Base-by-base conservation (phyloP, 768 basidiomycete species). In the Leccinum subtestaceum region DNA sequence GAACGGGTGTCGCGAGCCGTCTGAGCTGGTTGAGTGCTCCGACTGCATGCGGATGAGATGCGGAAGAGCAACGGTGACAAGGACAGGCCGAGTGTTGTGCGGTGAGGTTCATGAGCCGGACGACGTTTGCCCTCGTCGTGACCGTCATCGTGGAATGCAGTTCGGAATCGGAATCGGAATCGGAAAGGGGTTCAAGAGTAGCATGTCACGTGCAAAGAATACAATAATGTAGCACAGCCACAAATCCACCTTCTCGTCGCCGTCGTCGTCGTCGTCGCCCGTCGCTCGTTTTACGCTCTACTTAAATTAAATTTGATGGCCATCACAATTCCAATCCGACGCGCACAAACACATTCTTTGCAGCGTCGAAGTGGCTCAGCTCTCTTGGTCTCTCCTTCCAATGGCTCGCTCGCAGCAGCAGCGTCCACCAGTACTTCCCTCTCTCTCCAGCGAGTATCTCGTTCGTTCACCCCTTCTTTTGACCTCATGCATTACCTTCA, bases 81-180 rank as follows among this genome's bases (percentile, higher is more conserved):
- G 92, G 92, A 66, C 92, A 94, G 4, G 78, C 72, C 6, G 85
- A 80, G 63, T 90, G 85, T 70, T 91, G 88, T 3, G 87, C 83
- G 7, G 88, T 83, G 52, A 70, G 65, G 65, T 83, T 84, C 60
- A 94, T 88, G 65, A 94, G 85, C 40, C 91, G 87, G 48, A 84
- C 69, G 55, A 94, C 89, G 21, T 84, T 70, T 60, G 72, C 80
- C 66, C 87, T 81, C 52, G 87, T 84, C 61, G 84, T 75, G 63
- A 63, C 55, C 5, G 74, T 78, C 85, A 72, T 72, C 29, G 45
- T 58, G 25, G 27, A 38, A 12, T 2, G 29, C 0, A 12, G 6
- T 52, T 47, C 46, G 46, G 46, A 47, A 47, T 47, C 54, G 48
- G 19, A 19, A 19, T 45, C 43, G 43, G 43, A 40, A 40, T 17